Evolutionary conservation across 2,329 filamentous ascomycete species (phyloP).

Genomic region (Drechslerella stenobrocha): DNA sequence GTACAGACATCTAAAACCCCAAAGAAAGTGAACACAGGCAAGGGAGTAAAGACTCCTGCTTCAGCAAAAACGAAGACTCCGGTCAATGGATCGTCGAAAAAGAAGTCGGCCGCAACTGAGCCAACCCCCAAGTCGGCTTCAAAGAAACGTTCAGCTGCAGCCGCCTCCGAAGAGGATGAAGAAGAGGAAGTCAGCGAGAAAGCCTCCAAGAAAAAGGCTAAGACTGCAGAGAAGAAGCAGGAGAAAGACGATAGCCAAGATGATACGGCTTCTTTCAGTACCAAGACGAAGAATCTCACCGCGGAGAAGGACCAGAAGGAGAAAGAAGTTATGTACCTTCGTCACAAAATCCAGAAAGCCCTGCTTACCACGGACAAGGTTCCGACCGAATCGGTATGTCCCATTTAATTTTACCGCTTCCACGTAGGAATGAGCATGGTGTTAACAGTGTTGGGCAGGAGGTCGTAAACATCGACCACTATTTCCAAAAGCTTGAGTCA

Average conservation of each 20-base stretch:
- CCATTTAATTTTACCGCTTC: not conserved
- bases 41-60: constrained; percentile 54
- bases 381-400: constrained; percentile 70
- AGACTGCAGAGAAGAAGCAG: constrained; percentile 32
- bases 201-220: constrained; percentile 58
- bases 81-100: constrained; percentile 55
- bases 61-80: constrained; percentile 54
- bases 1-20: constrained; percentile 69
- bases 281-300: constrained; percentile 54
- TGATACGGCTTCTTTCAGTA: constrained; percentile 22
- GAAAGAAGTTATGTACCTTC: constrained; percentile 83
- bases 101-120: constrained; percentile 58
- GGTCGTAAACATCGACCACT: constrained; percentile 57
- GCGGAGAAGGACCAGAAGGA: constrained; percentile 66
- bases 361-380: constrained; percentile 81
- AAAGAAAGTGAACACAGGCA: constrained; percentile 62
- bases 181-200: constrained; percentile 37
- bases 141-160: constrained; percentile 49
- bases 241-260: constrained; percentile 41
- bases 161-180: constrained; percentile 33
- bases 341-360: constrained; percentile 92
- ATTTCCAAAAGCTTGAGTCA: constrained; percentile 71
- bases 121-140: constrained; percentile 51
- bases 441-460: constrained; percentile 16
- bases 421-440: too few species aligned